phyloP scores from a whole-genome alignment of 1,284 basidiomycete species.

The Tylopilus sp. region DNA sequence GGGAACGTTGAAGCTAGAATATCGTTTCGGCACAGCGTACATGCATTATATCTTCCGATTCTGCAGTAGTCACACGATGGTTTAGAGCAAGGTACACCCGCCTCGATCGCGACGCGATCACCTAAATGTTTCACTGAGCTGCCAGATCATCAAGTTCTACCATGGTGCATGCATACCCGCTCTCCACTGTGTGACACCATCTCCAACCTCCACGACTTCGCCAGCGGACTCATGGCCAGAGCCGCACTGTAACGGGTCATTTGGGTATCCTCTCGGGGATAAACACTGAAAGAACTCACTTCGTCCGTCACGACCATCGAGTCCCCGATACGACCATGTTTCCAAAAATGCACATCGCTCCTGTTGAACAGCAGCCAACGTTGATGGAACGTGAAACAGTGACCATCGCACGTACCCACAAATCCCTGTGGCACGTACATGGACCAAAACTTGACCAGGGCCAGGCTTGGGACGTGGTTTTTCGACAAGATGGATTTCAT shows the following conservation, averaged over 20 bases:
- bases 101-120: slow-evolving; percentile 62
- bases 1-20: not conserved
- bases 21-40: slow-evolving; percentile 23
- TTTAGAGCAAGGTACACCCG: slow-evolving; percentile 57
- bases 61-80: slow-evolving; percentile 55
- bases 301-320: slow-evolving; percentile 64
- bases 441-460: slow-evolving; percentile 55
- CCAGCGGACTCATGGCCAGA: slow-evolving; percentile 65
- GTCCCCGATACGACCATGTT: slow-evolving; percentile 58
- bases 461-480: slow-evolving; percentile 55
- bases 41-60: slow-evolving; percentile 57
- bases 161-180: slow-evolving; percentile 33
- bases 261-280: not conserved
- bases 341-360: slow-evolving; percentile 64
- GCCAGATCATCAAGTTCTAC: not conserved
- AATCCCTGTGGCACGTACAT: slow-evolving; percentile 60
- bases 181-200: slow-evolving; percentile 60
- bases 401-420: slow-evolving; percentile 44
- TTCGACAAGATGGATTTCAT: slow-evolving; percentile 57
- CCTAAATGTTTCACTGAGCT: slow-evolving; percentile 31
- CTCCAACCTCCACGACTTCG: slow-evolving; percentile 55
- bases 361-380: slow-evolving; percentile 24
- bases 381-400: not conserved
- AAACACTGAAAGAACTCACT: slow-evolving; percentile 28
- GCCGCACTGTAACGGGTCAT: slow-evolving; percentile 42